These are phyloP conservation scores for Rhododendron griersonianum DNA, from an alignment of 148 eudicot genomes.

Conservation along the genomic window DNA sequence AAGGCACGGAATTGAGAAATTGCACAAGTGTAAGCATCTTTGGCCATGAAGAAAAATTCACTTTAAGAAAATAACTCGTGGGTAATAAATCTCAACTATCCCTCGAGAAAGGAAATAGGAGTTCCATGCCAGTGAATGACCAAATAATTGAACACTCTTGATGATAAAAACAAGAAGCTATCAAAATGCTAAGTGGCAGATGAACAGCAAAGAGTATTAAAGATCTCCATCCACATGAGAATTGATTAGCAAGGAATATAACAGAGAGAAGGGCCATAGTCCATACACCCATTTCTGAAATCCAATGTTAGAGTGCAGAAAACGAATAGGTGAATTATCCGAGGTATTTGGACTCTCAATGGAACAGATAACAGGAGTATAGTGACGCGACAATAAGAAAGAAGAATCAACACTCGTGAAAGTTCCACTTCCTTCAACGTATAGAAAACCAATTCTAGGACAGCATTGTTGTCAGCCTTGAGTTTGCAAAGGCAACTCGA, in stretches of 20 bases:
- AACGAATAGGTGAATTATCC: neutral
- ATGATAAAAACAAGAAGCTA: neutral
- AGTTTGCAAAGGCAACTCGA: neutral
- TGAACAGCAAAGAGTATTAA: neutral
- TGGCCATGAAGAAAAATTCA: neutral
- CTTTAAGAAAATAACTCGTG: neutral
- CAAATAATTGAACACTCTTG: neutral
- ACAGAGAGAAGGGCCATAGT: neutral
- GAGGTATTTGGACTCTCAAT: neutral
- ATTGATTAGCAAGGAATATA: neutral
- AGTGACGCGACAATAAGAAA: neutral
- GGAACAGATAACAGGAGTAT: neutral
- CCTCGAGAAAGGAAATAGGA: neutral
- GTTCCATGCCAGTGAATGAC: neutral
- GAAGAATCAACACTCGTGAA: neutral
- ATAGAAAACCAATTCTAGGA: neutral
- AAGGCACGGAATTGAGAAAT: neutral
- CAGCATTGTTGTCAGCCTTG: neutral
- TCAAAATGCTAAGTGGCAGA: neutral
- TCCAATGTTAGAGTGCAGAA: neutral
- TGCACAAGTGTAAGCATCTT: neutral
- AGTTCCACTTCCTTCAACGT: neutral
- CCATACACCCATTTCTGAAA: neutral
- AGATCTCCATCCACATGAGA: conserved; percentile 5
- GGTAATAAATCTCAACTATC: neutral